Evolutionary conservation across 371 early-diverging fungal genomes (phyloP), one percentile per base, ranked within the genome.

Genomic region (Circinella umbellata): DNA sequence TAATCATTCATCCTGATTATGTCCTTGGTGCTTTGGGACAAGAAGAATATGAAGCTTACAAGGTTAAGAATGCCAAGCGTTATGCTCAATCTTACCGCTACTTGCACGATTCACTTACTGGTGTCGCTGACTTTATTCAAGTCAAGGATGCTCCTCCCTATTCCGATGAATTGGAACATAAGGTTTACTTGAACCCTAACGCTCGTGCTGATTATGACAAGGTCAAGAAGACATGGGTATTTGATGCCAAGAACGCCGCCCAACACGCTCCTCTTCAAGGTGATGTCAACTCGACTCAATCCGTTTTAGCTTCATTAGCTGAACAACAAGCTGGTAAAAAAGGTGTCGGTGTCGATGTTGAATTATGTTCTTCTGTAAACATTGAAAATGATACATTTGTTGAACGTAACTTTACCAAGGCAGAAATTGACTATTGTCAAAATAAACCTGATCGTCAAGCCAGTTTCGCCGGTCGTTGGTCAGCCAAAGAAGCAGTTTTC

Each of bases 401-500:
- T 62, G 91, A 93, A 73, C 94, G 98, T 78, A 98, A 98, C 89
- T 96, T 96, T 69, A 95, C 98, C 4, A 49, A 63, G 9, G 78
- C 81, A 15, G 98, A 97, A 80, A 89, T 90, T 62, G 84, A 78
- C 9, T 97, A 98, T 85, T 98, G 98, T 83, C 68, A 76, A 64
- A 63, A 80, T 59, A 86, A 88, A 2, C 93, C 95, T 18, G 92
- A 92, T 77, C 91, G 94, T 36, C 90, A 91, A 70, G 85, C 96
- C 0, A 94, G 94, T 82, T 96, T 94, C 76, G 93, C 98, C 39
- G 98, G 98, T 55, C 90, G 94, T 27, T 97, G 98, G 97, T 94
- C 95, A 9, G 98, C 98, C 67, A 98, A 98, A 88, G 98, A 98
- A 80, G 94, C 98, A 3, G 95, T 96, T 15, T 89, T 98, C 79